Percentiles rank a stretch among this genome's conserved stretches.
Conservation (phyloP, 148 eudicot species). For the Cornus controversa region DNA sequence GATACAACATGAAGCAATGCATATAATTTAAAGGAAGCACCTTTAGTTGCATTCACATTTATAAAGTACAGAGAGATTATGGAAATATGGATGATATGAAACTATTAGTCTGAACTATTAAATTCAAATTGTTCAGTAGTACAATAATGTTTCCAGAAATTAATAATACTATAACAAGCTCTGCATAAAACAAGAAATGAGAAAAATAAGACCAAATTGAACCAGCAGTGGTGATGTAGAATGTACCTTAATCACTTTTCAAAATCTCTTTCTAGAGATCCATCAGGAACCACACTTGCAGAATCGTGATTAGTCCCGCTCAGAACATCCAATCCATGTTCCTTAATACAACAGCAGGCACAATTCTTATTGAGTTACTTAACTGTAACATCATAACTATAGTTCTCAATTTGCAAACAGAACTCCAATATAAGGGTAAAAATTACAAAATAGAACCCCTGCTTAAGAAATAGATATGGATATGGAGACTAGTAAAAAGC, state of each 20-base stretch:
- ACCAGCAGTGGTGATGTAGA: background rate
- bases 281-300: slow-evolving; percentile 53
- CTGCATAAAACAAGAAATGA: background rate
- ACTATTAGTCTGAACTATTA: background rate
- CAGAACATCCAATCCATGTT: slow-evolving; percentile 49
- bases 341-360: slow-evolving; percentile 25
- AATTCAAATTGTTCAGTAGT: background rate
- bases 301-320: slow-evolving; percentile 49
- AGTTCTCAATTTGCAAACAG: background rate
- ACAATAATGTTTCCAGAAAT: background rate
- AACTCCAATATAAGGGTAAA: background rate
- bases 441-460: slow-evolving; percentile 3
- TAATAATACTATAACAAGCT: background rate
- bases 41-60: background rate
- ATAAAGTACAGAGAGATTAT: background rate
- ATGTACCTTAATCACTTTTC: slow-evolving; percentile 56
- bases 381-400: background rate
- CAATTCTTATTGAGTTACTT: background rate
- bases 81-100: background rate
- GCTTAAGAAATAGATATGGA: background rate
- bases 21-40: background rate
- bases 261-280: slow-evolving; percentile 49
- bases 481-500: background rate
- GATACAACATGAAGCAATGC: background rate
- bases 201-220: background rate